A percentile compares a stretch with the other conserved stretches of the same genome.
Conservation (phyloP, 1,284 basidiomycete genomes). For the Boletus hoseneyae region DNA sequence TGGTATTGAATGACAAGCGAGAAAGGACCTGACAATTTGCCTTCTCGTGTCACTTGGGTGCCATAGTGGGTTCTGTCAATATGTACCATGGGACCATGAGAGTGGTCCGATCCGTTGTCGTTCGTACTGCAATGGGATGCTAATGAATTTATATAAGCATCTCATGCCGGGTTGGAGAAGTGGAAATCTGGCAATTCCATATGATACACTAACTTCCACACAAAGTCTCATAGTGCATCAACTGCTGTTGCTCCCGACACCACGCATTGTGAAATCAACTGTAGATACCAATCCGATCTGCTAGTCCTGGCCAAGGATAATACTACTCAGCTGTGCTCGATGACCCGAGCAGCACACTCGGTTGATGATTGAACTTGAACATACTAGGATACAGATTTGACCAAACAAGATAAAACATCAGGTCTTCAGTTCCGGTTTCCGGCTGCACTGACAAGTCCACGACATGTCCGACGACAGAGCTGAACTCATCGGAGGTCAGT, state of each 20-base stretch:
- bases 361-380: too few species aligned
- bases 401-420: slow-evolving; percentile 28
- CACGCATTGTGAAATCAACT: too few species aligned
- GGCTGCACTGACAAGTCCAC: not conserved
- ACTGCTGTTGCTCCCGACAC: too few species aligned
- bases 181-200: not conserved
- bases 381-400: not conserved
- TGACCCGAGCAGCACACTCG: too few species aligned
- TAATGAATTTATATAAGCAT: not conserved
- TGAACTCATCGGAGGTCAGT: slow-evolving; percentile 33
- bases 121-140: too few species aligned
- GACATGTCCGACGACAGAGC: slow-evolving; percentile 35
- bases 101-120: too few species aligned
- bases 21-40: slow-evolving; percentile 3
- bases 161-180: not conserved
- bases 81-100: not conserved
- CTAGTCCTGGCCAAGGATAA: too few species aligned
- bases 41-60: not conserved
- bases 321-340: too few species aligned
- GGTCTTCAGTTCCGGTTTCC: not conserved
- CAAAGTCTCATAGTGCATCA: too few species aligned
- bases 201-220: too few species aligned
- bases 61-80: not conserved
- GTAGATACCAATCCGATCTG: too few species aligned
- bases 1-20: too few species aligned